These are phyloP conservation scores for Cicer judaicum DNA, from an alignment of 306 rosid genomes.

Conservation along the genomic window DNA sequence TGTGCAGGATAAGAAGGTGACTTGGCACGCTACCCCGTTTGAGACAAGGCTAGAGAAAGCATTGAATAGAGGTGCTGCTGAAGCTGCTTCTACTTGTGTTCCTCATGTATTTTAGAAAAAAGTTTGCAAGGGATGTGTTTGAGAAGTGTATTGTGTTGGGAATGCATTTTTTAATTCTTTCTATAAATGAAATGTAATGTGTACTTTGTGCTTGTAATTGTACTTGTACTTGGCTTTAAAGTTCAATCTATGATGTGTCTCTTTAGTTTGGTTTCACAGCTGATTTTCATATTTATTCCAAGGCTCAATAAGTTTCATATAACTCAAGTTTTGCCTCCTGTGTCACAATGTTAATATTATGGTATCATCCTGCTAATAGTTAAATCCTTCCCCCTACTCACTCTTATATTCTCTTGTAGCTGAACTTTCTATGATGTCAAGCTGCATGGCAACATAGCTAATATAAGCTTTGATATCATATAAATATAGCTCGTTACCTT, in stretches of 20 bases:
- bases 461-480: background rate
- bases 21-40: conserved; percentile 87
- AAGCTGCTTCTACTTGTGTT: conserved; percentile 48
- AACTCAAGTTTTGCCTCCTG: background rate
- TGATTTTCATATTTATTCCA: background rate
- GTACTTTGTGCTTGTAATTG: conserved; percentile 41
- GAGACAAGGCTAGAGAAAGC: conserved; percentile 88
- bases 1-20: conserved; percentile 83
- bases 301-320: background rate
- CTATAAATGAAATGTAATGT: conserved; percentile 48
- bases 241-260: background rate
- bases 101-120: conserved; percentile 43
- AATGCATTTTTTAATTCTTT: conserved; percentile 49
- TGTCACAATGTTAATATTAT: background rate
- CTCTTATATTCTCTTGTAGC: conserved; percentile 4
- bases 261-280: background rate
- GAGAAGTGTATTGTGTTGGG: conserved; percentile 38
- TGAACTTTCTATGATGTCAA: conserved; percentile 6
- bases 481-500: background rate
- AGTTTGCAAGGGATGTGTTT: conserved; percentile 35
- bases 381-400: background rate
- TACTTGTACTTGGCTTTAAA: conserved; percentile 36
- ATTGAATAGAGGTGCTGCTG: conserved; percentile 61
- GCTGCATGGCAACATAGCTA: background rate
- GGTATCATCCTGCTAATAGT: background rate